Evolutionary conservation across 1,284 basidiomycete genomes (phyloP).

Genomic region (Butyriboletus regius): DNA sequence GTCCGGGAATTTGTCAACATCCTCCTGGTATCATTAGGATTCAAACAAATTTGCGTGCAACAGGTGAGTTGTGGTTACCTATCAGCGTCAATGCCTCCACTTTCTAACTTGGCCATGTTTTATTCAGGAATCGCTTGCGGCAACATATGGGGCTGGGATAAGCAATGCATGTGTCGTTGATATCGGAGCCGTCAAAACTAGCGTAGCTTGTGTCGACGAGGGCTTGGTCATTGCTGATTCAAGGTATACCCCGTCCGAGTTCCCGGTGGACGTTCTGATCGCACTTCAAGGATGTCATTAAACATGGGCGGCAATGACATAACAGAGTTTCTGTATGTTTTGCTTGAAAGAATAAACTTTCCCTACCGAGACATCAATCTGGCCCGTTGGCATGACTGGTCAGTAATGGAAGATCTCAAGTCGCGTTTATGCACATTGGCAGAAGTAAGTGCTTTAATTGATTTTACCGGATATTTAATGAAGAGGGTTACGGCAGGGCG

Average conservation of each 20-base stretch:
- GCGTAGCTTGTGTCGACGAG: constrained; percentile 91
- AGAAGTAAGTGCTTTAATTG: constrained; percentile 52
- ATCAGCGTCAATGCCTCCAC: neutral
- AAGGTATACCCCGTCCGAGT: constrained; percentile 47
- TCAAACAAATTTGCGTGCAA: constrained; percentile 84
- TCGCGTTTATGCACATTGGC: constrained; percentile 72
- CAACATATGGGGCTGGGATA: constrained; percentile 92
- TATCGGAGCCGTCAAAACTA: constrained; percentile 79
- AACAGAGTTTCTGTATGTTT: constrained; percentile 76
- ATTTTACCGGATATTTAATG: neutral
- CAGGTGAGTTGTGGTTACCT: constrained; percentile 49
- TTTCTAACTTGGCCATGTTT: neutral
- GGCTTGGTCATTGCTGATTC: constrained; percentile 85
- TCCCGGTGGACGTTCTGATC: constrained; percentile 4
- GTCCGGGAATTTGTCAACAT: constrained; percentile 74
- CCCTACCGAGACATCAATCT: constrained; percentile 83
- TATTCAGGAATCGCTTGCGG: constrained; percentile 80
- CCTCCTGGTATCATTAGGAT: constrained; percentile 76
- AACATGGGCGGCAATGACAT: constrained; percentile 91
- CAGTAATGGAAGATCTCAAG: constrained; percentile 83
- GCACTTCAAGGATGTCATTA: constrained; percentile 61
- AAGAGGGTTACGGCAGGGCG: constrained; percentile 50
- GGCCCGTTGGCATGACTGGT: constrained; percentile 73
- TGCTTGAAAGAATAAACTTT: constrained; percentile 77
- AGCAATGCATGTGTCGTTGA: constrained; percentile 93